These are phyloP conservation scores for Serpula lacrymans DNA, from an alignment of 768 basidiomycete species.

Conservation along the genomic window DNA sequence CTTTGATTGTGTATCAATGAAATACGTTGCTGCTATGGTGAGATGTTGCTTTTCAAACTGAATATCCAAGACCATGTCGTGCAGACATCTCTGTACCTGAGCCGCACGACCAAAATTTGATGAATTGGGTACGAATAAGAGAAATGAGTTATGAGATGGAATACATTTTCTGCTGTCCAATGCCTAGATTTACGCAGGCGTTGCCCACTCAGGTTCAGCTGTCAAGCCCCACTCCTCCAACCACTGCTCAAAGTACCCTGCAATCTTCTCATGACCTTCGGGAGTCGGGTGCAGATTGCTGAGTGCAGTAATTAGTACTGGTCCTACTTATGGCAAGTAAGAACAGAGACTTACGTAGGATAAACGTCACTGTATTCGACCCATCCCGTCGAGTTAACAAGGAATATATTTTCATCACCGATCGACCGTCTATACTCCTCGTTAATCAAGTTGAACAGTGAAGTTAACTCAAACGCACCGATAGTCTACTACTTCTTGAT, in stretches of 20 bases:
- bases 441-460: background rate
- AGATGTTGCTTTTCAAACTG: too few species aligned
- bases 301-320: background rate
- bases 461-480: slow-evolving; percentile 22
- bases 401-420: slow-evolving; percentile 47
- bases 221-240: slow-evolving; percentile 45
- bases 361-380: slow-evolving; percentile 49
- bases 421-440: slow-evolving; percentile 26
- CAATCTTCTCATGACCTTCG: slow-evolving; percentile 45
- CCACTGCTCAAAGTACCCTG: slow-evolving; percentile 42
- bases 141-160: too few species aligned
- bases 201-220: slow-evolving; percentile 20
- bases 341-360: slow-evolving; percentile 31
- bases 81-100: too few species aligned
- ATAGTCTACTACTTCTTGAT: slow-evolving; percentile 42
- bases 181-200: slow-evolving; percentile 3
- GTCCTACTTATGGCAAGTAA: background rate
- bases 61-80: too few species aligned
- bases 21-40: too few species aligned
- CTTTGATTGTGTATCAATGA: too few species aligned
- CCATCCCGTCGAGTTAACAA: slow-evolving; percentile 59
- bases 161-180: too few species aligned
- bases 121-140: too few species aligned
- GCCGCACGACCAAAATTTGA: too few species aligned
- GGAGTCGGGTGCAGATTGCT: slow-evolving; percentile 50